Percentiles rank a stretch among this genome's conserved stretches.
These are phyloP conservation scores for Coemansia sp. DNA, from an alignment of 192 early-diverging fungal species.

Conservation along the genomic window DNA sequence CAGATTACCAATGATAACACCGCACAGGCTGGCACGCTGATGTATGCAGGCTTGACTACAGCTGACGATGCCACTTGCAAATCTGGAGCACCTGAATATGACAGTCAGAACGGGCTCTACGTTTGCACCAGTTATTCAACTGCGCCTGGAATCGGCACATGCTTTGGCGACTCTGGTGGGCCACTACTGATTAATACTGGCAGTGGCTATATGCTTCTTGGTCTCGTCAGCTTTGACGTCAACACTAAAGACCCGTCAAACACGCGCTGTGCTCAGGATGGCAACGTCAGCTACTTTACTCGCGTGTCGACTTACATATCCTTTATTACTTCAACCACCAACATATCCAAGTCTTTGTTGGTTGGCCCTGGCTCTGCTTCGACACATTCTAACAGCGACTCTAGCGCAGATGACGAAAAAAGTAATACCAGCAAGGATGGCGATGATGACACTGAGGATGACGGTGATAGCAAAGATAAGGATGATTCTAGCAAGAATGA, in stretches of 20 bases:
- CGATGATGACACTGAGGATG: conserved; percentile 1
- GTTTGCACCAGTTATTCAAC: conserved; percentile 51
- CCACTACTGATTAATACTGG: conserved; percentile 34
- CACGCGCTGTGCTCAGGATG: conserved; percentile 42
- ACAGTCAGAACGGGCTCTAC: conserved; percentile 40
- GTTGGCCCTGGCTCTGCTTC: conserved; percentile 16
- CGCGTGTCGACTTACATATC: conserved; percentile 46
- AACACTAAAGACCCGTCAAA: conserved; percentile 44
- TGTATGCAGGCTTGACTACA: conserved; percentile 35
- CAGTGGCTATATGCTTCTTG: conserved; percentile 36
- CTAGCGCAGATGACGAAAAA: not conserved
- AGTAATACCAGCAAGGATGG: not conserved
- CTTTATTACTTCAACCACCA: conserved; percentile 41
- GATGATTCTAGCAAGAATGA: not conserved
- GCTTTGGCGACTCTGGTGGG: conserved; percentile 55
- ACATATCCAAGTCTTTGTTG: conserved; percentile 22
- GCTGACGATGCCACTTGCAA: conserved; percentile 31
- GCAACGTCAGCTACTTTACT: conserved; percentile 53
- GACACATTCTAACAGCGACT: conserved; percentile 19
- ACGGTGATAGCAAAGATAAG: not conserved
- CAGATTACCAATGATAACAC: conserved; percentile 33
- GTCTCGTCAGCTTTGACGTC: conserved; percentile 54
- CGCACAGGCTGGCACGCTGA: conserved; percentile 30
- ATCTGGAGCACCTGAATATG: conserved; percentile 29
- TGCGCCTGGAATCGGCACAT: conserved; percentile 44